Percentiles rank a stretch among this genome's conserved stretches.
Evolutionary conservation across 2,329 filamentous ascomycete genomes (phyloP).

Genomic region (Ascochyta clinopodiicola): DNA sequence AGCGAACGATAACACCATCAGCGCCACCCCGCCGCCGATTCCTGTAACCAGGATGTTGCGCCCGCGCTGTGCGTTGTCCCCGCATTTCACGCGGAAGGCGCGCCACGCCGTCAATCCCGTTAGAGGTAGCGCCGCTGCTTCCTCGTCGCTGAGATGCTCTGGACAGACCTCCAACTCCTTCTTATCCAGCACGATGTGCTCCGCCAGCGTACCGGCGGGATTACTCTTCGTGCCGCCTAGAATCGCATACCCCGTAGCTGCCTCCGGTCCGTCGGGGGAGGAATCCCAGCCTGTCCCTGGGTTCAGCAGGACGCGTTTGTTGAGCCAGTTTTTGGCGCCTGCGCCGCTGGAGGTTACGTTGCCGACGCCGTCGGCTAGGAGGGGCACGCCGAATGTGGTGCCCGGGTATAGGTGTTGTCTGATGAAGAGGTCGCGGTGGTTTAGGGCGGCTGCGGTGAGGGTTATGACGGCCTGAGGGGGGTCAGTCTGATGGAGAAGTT

Average conservation of each 20-base stretch:
- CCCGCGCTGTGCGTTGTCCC: slow-evolving; percentile 63
- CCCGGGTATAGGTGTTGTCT: slow-evolving; percentile 90
- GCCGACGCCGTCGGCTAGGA: slow-evolving; percentile 85
- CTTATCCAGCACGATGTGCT: slow-evolving; percentile 73
- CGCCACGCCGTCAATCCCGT: slow-evolving; percentile 90
- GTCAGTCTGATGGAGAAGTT: slow-evolving; percentile 28
- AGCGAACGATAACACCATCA: slow-evolving; percentile 81
- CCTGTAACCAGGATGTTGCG: slow-evolving; percentile 85
- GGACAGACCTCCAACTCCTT: slow-evolving; percentile 79
- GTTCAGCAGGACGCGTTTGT: slow-evolving; percentile 77
- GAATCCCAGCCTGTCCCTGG: slow-evolving; percentile 80
- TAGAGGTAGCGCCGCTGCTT: slow-evolving; percentile 84
- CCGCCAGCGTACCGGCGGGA: slow-evolving; percentile 74
- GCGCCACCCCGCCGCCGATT: slow-evolving; percentile 89
- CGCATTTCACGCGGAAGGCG: slow-evolving; percentile 79
- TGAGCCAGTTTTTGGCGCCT: slow-evolving; percentile 61
- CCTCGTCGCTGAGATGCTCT: slow-evolving; percentile 70
- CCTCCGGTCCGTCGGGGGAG: slow-evolving; percentile 75
- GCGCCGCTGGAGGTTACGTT: slow-evolving; percentile 71
- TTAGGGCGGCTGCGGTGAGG: slow-evolving; percentile 81
- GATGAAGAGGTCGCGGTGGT: slow-evolving; percentile 95
- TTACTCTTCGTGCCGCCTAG: slow-evolving; percentile 72
- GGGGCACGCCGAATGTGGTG: slow-evolving; percentile 77
- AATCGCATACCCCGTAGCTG: slow-evolving; percentile 64
- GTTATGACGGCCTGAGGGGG: slow-evolving; percentile 72